Base-by-base conservation (phyloP, 1,284 basidiomycete species). In the Pseudozyma flocculosa region DNA sequence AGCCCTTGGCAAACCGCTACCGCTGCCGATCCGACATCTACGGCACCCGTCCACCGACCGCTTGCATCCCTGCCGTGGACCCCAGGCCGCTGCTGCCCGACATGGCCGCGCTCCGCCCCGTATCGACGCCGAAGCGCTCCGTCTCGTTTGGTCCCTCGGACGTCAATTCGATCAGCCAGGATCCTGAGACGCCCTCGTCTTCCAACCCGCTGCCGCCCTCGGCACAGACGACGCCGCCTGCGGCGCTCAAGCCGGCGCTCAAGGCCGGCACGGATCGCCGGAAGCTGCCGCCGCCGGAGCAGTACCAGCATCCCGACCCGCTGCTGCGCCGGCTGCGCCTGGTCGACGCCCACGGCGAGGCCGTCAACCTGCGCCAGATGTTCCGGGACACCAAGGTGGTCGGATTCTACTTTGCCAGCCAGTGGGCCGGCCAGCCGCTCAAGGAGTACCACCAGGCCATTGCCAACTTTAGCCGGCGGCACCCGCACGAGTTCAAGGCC, bases 281-380 rank as follows among this genome's bases (percentile, higher is more conserved):
- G 29, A 61, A 61, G 32, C 54, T 72, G 14, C 78, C 78, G 1
- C 68, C 68, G 0, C 36, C 67, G 0, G 68, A 69, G 26, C 63
- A 61, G 30, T 80, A 78, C 53, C 67, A 72, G 40, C 78, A 80
- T 45, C 52, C 76, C 0, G 79, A 80, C 44, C 77, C 78, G 11
- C 61, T 80, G 17, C 39, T 80, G 13, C 58, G 79, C 0, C 50
- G 79, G 1, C 54, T 80, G 18, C 64, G 79, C 18, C 61, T 80
- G 14, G 63, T 67, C 10, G 70, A 80, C 50, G 60, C 62, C 1
- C 48, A 57, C 40, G 79, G 78, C 18, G 53, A 70, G 9, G 51
- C 61, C 5, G 76, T 78, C 29, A 53, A 77, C 32, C 63, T 80
- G 29, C 44, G 59, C 37, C 40, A 45, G 9, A 61, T 64, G 21